Conservation (phyloP, 2,329 filamentous ascomycete genomes). For the Paraconiothyrium sp. region DNA sequence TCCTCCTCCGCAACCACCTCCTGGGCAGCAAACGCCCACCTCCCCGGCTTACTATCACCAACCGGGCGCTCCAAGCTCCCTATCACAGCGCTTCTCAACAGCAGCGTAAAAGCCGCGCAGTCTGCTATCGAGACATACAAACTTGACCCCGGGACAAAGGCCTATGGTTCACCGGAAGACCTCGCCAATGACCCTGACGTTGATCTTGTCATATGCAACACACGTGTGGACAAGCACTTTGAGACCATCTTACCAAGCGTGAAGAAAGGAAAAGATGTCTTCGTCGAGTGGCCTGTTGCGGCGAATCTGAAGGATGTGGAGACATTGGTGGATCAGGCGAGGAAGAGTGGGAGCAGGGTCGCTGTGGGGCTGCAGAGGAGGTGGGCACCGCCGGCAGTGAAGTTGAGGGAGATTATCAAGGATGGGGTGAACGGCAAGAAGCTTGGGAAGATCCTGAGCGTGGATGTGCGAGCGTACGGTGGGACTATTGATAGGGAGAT, state of each 20-base stretch:
- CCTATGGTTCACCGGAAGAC: constrained; percentile 55
- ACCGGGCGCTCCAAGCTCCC: constrained; percentile 47
- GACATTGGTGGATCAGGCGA: constrained; percentile 53
- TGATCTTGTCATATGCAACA: constrained; percentile 60
- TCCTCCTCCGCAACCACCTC: constrained; percentile 28
- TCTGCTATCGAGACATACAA: constrained; percentile 53
- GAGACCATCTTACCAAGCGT: constrained; percentile 58
- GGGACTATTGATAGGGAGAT: constrained; percentile 30
- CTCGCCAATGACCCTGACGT: constrained; percentile 52
- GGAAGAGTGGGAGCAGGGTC: constrained; percentile 52
- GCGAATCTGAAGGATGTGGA: constrained; percentile 50
- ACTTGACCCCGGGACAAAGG: constrained; percentile 51
- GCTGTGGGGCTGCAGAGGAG: constrained; percentile 60
- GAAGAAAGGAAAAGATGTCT: constrained; percentile 63
- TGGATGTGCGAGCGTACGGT: constrained; percentile 32
- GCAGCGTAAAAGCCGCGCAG: constrained; percentile 51
- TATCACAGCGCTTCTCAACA: constrained; percentile 60
- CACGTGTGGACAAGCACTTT: constrained; percentile 65
- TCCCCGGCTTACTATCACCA: constrained; percentile 44
- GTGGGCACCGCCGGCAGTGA: constrained; percentile 50
- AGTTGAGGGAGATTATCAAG: constrained; percentile 54
- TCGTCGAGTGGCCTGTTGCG: constrained; percentile 60
- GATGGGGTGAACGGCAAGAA: constrained; percentile 39
- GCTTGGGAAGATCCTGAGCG: constrained; percentile 55
- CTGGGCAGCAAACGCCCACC: constrained; percentile 50